These are phyloP conservation scores for Chrysosphaeria jannelii DNA, from an alignment of 2,329 filamentous ascomycete species.

Conservation along the genomic window DNA sequence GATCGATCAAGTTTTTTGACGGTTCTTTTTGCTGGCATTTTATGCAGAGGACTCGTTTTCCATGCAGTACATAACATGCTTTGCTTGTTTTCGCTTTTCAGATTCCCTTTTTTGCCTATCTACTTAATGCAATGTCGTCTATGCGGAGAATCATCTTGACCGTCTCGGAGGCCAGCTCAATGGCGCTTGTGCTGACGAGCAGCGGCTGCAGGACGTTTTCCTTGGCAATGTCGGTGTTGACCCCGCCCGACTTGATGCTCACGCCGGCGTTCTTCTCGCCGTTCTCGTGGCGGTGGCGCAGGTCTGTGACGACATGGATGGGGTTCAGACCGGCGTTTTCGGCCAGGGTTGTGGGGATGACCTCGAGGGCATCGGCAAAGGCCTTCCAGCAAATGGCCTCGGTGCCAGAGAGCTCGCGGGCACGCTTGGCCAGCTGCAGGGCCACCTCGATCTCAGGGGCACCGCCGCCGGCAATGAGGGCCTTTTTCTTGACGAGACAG, in stretches of 20 bases:
- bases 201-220: constrained; percentile 92
- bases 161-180: constrained; percentile 90
- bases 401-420: constrained; percentile 61
- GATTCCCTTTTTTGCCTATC: constrained; percentile 11
- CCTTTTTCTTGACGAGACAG: constrained; percentile 97
- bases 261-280: constrained; percentile 91
- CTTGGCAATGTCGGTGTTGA: constrained; percentile 87
- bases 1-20: neutral
- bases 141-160: constrained; percentile 73
- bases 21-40: constrained; percentile 1
- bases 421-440: constrained; percentile 52
- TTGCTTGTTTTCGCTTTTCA: constrained; percentile 1
- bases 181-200: constrained; percentile 86
- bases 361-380: constrained; percentile 90
- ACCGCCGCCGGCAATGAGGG: constrained; percentile 88
- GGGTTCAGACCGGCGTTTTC: constrained; percentile 95
- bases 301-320: constrained; percentile 93
- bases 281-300: constrained; percentile 78
- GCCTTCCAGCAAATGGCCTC: constrained; percentile 98
- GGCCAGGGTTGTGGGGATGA: constrained; percentile 83
- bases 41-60: too few species aligned
- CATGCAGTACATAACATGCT: constrained; percentile 1
- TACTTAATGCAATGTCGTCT: constrained; percentile 33
- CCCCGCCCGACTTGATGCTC: constrained; percentile 90
- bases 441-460: constrained; percentile 93